Conservation (phyloP, 495 filamentous ascomycete species). For the Xylaria sp. region DNA sequence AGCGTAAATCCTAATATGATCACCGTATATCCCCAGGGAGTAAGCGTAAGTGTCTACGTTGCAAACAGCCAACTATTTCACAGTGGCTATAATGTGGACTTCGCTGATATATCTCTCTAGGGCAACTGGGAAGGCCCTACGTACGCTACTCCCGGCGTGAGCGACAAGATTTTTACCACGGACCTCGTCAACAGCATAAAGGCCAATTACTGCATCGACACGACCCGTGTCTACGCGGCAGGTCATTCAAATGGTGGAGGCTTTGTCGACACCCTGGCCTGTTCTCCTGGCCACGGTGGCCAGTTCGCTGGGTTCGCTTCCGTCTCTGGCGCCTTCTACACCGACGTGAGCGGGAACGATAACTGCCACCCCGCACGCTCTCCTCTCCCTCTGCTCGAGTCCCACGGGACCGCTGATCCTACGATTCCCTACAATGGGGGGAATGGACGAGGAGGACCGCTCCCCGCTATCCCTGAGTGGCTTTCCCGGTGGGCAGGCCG, state of each 20-base stretch:
- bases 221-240: neutral
- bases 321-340: constrained; percentile 5
- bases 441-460: neutral
- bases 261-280: neutral
- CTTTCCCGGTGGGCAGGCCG: constrained; percentile 4
- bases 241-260: constrained; percentile 7
- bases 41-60: neutral
- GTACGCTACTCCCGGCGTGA: neutral
- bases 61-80: neutral
- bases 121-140: constrained; percentile 6
- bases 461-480: constrained; percentile 6
- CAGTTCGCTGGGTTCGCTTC: constrained; percentile 6
- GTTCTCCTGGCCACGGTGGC: constrained; percentile 4
- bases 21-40: constrained; percentile 9
- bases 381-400: neutral
- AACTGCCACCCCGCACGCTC: neutral
- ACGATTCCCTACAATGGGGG: neutral
- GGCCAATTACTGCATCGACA: constrained; percentile 2
- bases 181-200: neutral
- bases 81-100: neutral
- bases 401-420: constrained; percentile 5
- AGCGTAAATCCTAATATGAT: constrained; percentile 1
- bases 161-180: neutral
- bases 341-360: neutral
- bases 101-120: constrained; percentile 5